A percentile compares a stretch with the other conserved stretches of the same genome.
Evolutionary conservation across 768 basidiomycete species (phyloP).

Genomic region (Nevesoporus exiguus): DNA sequence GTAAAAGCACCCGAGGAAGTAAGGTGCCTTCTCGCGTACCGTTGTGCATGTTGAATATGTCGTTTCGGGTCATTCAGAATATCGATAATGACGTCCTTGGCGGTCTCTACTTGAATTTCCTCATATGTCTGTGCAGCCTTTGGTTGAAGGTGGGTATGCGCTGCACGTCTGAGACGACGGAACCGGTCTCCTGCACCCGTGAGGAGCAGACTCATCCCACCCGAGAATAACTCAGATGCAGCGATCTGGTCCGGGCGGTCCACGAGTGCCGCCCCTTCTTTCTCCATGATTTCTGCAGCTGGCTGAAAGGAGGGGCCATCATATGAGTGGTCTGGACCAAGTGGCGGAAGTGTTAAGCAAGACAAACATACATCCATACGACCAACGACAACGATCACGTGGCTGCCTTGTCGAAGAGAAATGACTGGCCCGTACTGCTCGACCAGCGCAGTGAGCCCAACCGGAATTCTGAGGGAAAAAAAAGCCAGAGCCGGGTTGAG

Average conservation of each 20-base stretch:
- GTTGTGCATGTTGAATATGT: constrained; percentile 44
- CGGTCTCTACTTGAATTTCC: constrained; percentile 39
- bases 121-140: constrained; percentile 42
- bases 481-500: background rate
- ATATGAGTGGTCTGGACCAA: too few species aligned
- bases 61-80: constrained; percentile 31
- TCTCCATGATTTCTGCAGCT: constrained; percentile 62
- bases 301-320: too few species aligned
- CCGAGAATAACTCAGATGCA: constrained; percentile 50
- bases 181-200: constrained; percentile 50
- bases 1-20: too few species aligned
- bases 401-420: constrained; percentile 45
- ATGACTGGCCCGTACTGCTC: constrained; percentile 57
- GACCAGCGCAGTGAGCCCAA: constrained; percentile 47
- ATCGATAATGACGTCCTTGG: constrained; percentile 23
- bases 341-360: too few species aligned
- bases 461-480: constrained; percentile 12
- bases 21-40: too few species aligned
- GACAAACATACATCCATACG: constrained; percentile 24
- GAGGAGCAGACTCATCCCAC: constrained; percentile 50
- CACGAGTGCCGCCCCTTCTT: constrained; percentile 45
- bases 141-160: constrained; percentile 52
- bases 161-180: constrained; percentile 50
- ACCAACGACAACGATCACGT: constrained; percentile 18
- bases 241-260: constrained; percentile 52